Base-by-base conservation (phyloP, 352 stramenopile species). In the Thalassiosira hispida region DNA sequence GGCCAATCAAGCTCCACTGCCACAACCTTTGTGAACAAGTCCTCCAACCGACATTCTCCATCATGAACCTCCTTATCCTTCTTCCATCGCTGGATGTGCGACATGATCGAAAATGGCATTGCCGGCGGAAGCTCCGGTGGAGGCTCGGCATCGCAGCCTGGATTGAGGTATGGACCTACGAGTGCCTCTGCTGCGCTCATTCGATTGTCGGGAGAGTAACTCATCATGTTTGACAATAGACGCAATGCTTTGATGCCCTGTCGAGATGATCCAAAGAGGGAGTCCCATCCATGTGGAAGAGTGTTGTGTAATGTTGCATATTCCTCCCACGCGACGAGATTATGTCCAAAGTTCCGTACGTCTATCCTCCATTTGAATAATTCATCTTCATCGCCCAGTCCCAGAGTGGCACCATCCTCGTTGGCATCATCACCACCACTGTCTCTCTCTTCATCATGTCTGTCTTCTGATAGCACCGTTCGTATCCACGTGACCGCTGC, bases 61-160 rank as follows among this genome's bases (percentile, higher is more conserved):
- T 73, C 63, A 47, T 71, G 73, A 2, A 81, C 57, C 42, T 73
- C 35, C 22, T 65, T 81, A 25, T 81, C 73, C 20, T 63, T 81
- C 46, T 76, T 81, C 73, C 66, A 78, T 44, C 74, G 27, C 46
- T 83, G 49, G 23, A 83, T 62, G 67, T 83, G 67, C n/a, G 74
- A 83, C 44, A 65, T 83, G 25, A 83, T 42, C 0, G 74, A 83
- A 52, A 57, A 83, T 29, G 66, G 74, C 67, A 79, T 71, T 18
- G 73, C 73, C 27, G 74, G 74, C 5, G 74, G 74, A 1, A 78
- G 23, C 5, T 73, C 74, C 27, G 66, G 74, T 20, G 74, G 67
- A 20, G 53, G 27, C n/a, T 67, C 60, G 16, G 40, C 65, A 55
- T 70, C 20, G 31, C 74, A 83, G 0, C 20, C 61, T 29, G 74